phyloP scores from a whole-genome alignment of 192 early-diverging fungal genomes.

The Rhizoclosmatium globosum region DNA sequence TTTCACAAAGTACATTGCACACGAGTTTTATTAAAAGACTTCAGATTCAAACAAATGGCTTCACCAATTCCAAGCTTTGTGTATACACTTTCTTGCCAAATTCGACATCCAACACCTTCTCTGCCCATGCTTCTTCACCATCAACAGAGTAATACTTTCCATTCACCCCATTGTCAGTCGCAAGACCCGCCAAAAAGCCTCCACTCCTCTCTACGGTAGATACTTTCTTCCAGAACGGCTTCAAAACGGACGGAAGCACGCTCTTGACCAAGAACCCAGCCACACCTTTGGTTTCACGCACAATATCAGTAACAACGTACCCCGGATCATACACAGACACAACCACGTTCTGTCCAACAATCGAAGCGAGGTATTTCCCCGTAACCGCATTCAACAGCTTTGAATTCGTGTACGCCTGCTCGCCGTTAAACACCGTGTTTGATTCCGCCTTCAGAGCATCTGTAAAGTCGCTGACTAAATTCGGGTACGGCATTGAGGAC shows the following conservation, averaged over 20 bases:
- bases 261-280: not conserved
- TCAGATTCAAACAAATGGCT: too few species aligned
- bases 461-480: not conserved
- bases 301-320: not conserved
- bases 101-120: not conserved
- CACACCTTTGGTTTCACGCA: not conserved
- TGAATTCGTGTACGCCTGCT: conserved; percentile 4
- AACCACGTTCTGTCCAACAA: not conserved
- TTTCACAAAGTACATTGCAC: not conserved
- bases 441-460: not conserved
- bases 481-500: not conserved
- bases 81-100: not conserved
- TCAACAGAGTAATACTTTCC: not conserved
- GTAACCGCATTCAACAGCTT: not conserved
- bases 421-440: not conserved
- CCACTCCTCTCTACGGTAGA: not conserved
- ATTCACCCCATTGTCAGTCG: not conserved
- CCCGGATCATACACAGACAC: not conserved
- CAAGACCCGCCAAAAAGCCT: not conserved
- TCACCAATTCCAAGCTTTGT: not conserved
- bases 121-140: not conserved
- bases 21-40: not conserved
- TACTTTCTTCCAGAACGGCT: not conserved
- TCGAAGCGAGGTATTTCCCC: not conserved
- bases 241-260: not conserved